A percentile compares a stretch with the other conserved stretches of the same genome.
phyloP scores from a whole-genome alignment of 768 basidiomycete species.

The Kwoniella europaea region DNA sequence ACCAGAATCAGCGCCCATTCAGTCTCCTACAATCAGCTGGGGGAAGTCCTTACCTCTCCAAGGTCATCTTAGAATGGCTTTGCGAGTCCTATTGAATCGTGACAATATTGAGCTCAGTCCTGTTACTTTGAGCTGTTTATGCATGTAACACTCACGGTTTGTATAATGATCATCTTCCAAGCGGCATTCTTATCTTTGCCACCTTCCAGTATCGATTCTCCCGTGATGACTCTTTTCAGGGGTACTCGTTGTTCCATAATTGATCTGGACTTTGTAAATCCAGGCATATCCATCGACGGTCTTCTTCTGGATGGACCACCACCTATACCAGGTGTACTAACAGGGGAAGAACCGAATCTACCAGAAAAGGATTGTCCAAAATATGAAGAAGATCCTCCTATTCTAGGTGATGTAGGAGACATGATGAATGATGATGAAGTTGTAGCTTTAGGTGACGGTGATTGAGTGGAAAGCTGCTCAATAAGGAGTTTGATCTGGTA shows the following conservation, averaged over 20 bases:
- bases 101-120: no score
- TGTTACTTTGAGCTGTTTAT: no score
- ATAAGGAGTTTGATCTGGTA: constrained; percentile 33
- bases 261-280: constrained; percentile 30
- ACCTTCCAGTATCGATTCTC: constrained; percentile 52
- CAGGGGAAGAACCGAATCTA: constrained; percentile 39
- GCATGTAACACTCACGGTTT: constrained; percentile 25
- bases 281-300: constrained; percentile 43
- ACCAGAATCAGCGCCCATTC: constrained; percentile 17
- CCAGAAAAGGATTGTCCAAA: constrained; percentile 42
- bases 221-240: constrained; percentile 49
- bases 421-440: constrained; percentile 25
- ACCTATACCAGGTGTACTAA: constrained; percentile 17
- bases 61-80: constrained; percentile 50
- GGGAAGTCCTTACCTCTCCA: constrained; percentile 42
- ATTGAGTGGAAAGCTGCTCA: constrained; percentile 29
- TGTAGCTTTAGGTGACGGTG: constrained; percentile 18
- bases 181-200: constrained; percentile 57
- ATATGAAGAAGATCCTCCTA: constrained; percentile 21
- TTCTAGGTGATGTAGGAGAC: constrained; percentile 37
- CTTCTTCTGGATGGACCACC: constrained; percentile 26
- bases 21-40: no score
- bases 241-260: constrained; percentile 48
- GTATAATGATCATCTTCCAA: constrained; percentile 56
- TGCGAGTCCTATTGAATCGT: constrained; percentile 31